Base-by-base conservation (phyloP, 768 basidiomycete species). In the Agrocybe pediades region DNA sequence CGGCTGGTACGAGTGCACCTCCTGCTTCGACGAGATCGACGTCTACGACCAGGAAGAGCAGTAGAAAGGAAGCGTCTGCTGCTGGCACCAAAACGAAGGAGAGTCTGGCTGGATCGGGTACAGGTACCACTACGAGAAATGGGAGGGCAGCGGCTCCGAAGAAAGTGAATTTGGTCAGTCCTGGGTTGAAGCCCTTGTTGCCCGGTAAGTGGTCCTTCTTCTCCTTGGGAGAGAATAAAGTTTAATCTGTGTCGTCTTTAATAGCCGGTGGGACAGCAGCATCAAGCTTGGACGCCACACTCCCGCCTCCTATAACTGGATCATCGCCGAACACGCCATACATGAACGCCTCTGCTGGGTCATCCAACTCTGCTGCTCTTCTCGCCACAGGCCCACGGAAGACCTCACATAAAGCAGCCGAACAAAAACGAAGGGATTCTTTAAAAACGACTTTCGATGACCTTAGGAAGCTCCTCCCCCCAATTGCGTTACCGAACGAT, bases 381-480 rank as follows among this genome's bases (percentile, higher is more conserved):
- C 29, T 58, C 52, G n/a, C 49, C 23, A 47, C 55, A 49, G 55
- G 59, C 9, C 69, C 70, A 39, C 81, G 84, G 54, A 92, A 92
- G 68, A 87, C 87, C 24, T 91, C 91, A 6, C 92, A 99, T 72
- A 98, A 98, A 71, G 91, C 87, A 11, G 97, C 97, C 5, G 97
- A 99, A 71, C 97, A 99, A 69, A 95, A 95, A 67, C 88, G 97
- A 41, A 86, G 97, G 8, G 96, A 99, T 71, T 95, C 92, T 41
- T 84, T 98, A 55, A 99, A 98, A 74, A 87, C 90, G 15, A 93
- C 95, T 3, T 98, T 89, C 63, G 91, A 94, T 61, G 90, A 92
- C 49, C 77, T 94, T 9, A 88, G 92, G 15, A 68, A 76, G 16
- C 77, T 98, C 15, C 80, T 99, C 0, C 97, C 97, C 1, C 91